A percentile compares a stretch with the other conserved stretches of the same genome.
Evolutionary conservation across 306 rosid species (phyloP).

Genomic region (Inga leiocalycina): DNA sequence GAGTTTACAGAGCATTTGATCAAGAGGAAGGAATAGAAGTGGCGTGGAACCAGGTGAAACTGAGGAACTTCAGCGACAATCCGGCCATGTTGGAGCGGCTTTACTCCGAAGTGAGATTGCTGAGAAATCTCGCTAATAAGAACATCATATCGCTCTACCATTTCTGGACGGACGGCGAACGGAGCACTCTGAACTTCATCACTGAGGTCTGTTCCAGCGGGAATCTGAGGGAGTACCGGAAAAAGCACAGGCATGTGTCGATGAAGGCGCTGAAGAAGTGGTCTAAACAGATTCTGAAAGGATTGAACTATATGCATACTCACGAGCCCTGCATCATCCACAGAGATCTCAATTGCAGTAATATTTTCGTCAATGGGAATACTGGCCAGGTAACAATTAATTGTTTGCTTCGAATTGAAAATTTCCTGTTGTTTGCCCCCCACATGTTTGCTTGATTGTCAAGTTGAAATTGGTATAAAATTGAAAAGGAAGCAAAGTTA

Average conservation of each 20-base stretch:
- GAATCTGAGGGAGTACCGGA: neutral
- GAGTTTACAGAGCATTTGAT: slow-evolving; percentile 9
- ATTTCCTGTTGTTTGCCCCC: neutral
- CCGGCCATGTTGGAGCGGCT: neutral
- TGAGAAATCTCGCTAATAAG: neutral
- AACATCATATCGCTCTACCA: slow-evolving; percentile 6
- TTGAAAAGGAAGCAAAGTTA: neutral
- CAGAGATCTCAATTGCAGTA: slow-evolving; percentile 97
- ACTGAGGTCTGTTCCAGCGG: slow-evolving; percentile 13
- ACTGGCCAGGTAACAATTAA: neutral
- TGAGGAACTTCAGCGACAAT: slow-evolving; percentile 4
- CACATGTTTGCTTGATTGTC: slow-evolving; percentile 31
- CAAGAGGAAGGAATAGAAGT: slow-evolving; percentile 19
- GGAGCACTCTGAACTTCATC: neutral
- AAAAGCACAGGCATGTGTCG: slow-evolving; percentile 2
- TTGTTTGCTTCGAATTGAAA: neutral
- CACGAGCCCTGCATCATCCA: slow-evolving; percentile 12
- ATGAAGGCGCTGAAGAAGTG: slow-evolving; percentile 12
- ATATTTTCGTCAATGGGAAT: slow-evolving; percentile 84
- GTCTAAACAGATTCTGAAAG: slow-evolving; percentile 7
- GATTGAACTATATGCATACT: slow-evolving; percentile 74
- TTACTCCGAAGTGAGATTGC: neutral
- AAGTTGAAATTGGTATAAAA: neutral
- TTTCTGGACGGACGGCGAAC: neutral
- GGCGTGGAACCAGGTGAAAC: slow-evolving; percentile 50